Conservation (phyloP, 805 yeast species). For the Pichia manshurica region DNA sequence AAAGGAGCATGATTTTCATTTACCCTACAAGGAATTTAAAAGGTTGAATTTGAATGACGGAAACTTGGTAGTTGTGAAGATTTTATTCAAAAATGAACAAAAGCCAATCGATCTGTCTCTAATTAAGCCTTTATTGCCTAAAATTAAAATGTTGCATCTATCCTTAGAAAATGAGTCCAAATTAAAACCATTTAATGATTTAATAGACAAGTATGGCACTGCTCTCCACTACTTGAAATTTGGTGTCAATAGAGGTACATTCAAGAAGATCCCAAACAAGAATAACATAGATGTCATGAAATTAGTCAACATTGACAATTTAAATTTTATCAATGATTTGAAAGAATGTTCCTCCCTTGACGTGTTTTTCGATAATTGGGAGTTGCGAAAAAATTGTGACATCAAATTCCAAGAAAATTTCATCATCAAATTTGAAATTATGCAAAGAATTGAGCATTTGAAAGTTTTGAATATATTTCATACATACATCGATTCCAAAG, state of each 20-base stretch:
- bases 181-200: slow-evolving; percentile 26
- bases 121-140: slow-evolving; percentile 23
- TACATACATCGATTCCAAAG: slow-evolving; percentile 26
- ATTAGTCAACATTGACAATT: slow-evolving; percentile 27
- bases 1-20: slow-evolving; percentile 29
- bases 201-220: slow-evolving; percentile 22
- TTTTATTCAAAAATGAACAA: slow-evolving; percentile 28
- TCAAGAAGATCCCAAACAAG: slow-evolving; percentile 22
- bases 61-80: slow-evolving; percentile 27
- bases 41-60: slow-evolving; percentile 27
- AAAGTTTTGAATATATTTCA: slow-evolving; percentile 26
- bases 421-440: slow-evolving; percentile 21
- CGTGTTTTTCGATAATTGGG: slow-evolving; percentile 30
- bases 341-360: slow-evolving; percentile 22
- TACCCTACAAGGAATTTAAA: slow-evolving; percentile 29
- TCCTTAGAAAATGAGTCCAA: slow-evolving; percentile 27
- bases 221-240: slow-evolving; percentile 24
- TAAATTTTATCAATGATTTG: slow-evolving; percentile 24
- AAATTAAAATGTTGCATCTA: slow-evolving; percentile 25
- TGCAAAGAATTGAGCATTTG: slow-evolving; percentile 17
- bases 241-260: slow-evolving; percentile 28
- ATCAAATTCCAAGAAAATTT: slow-evolving; percentile 22
- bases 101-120: slow-evolving; percentile 26
- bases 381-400: slow-evolving; percentile 25
- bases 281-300: slow-evolving; percentile 24